Evolutionary conservation across 371 early-diverging fungal species (phyloP).

Genomic region (Chytridium lagenaria): DNA sequence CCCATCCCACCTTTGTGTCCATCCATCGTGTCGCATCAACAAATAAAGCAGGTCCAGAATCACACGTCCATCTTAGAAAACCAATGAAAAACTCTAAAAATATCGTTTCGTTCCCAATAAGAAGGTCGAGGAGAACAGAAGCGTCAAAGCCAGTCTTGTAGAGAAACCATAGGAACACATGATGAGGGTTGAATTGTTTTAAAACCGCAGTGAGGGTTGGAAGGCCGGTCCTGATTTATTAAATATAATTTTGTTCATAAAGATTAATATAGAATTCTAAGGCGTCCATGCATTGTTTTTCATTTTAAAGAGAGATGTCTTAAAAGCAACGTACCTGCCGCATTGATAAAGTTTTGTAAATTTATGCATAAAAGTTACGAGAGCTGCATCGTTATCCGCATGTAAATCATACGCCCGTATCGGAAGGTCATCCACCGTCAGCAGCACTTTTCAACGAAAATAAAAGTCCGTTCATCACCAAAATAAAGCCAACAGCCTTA

Average conservation of each 20-base stretch:
- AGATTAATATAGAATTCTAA: too few relatives aligned
- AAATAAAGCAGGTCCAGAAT: too few relatives aligned
- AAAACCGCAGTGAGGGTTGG: not conserved
- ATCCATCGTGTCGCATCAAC: too few relatives aligned
- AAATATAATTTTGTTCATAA: not conserved
- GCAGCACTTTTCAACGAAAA: too few relatives aligned
- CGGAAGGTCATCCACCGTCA: not conserved
- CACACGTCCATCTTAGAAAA: not conserved
- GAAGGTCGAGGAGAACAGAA: not conserved
- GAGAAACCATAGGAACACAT: not conserved
- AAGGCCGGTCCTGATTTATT: not conserved
- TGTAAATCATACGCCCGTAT: not conserved
- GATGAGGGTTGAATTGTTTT: not conserved
- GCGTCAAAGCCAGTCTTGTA: not conserved
- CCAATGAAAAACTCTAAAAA: not conserved
- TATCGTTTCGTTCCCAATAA: not conserved
- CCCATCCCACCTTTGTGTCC: too few relatives aligned
- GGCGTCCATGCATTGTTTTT: too few relatives aligned
- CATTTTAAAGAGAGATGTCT: too few relatives aligned
- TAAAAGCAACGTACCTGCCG: not conserved
- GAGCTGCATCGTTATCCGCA: not conserved
- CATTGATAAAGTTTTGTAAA: not conserved
- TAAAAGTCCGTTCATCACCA: too few relatives aligned
- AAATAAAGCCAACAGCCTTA: too few relatives aligned
- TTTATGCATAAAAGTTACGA: not conserved